Base-by-base conservation (phyloP, 2,329 filamentous ascomycete genomes). In the Ophiostoma quercus region DNA sequence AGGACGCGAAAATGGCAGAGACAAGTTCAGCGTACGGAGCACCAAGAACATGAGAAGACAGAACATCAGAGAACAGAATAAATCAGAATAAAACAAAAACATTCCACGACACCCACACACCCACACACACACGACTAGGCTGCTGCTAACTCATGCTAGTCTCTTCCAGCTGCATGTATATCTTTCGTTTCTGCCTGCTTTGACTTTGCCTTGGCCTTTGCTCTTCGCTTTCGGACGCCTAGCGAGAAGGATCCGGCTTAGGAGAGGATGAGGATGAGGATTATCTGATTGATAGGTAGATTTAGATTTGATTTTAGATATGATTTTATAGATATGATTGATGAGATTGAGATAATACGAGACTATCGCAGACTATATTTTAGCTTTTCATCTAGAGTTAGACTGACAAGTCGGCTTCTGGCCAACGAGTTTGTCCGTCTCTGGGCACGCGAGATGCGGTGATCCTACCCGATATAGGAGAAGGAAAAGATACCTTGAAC, bases 261-360 rank as follows among this genome's bases (percentile, higher is more conserved):
- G 34, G 25, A 29, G 25, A 2, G 25, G 34, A 34, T 34, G 34
- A 34, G 39, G 39, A 41, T 51, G 3, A 2, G 6, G 22, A 43
- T 66, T 66, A 66, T 66, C 65, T 66, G 65, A 66, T 66, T 39
- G 57, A 62, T 62, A 62, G 25, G 32, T 32, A n/a, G 43, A 47
- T 19, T 19, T 47, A 47, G 25, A 29, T 29, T 1, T 29, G 25
- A 29, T 29, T 29, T 47, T 60, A 60, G 54, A 60, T 60, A 43
- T 47, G 41, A 43, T 47, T 47, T 12, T 12, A 2, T 25, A 57
- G 51, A 57, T 57, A 34, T 34, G 34, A 34, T 34, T 51, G 32
- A 62, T 62, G 19, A n/a, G 43, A 47, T 47, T 47, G 34, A 34
- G 34, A 34, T 12, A 11, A 8, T 25, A 57, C 34, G 51, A 57